Evolutionary conservation across 2,329 filamentous ascomycete species (phyloP).

Genomic region (Microdochium paspali): DNA sequence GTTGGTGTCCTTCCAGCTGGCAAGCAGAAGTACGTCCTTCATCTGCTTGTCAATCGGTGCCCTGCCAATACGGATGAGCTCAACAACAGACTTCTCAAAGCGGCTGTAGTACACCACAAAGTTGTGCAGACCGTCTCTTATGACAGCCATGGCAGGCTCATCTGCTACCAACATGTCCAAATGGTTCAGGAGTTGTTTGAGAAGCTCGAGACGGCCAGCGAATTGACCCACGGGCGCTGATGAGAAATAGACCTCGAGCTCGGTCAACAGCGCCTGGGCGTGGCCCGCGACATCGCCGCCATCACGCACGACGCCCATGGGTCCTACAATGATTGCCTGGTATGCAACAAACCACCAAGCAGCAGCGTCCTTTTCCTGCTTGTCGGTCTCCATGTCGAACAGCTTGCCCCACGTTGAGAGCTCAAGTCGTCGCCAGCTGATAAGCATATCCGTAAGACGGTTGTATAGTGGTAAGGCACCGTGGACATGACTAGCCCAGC

Average conservation of each 20-base stretch:
- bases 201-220: conserved; percentile 58
- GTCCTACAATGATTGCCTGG: conserved; percentile 72
- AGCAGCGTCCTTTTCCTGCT: conserved; percentile 67
- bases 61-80: conserved; percentile 59
- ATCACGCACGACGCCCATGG: conserved; percentile 54
- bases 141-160: conserved; percentile 43
- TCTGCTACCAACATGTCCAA: conserved; percentile 52
- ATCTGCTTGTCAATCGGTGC: conserved; percentile 78
- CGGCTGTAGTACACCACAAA: conserved; percentile 68
- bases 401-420: conserved; percentile 85
- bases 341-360: conserved; percentile 98
- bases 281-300: conserved; percentile 53
- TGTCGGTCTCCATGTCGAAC: conserved; percentile 73
- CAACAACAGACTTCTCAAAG: conserved; percentile 57
- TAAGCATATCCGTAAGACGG: conserved; percentile 67
- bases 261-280: conserved; percentile 59
- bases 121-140: conserved; percentile 61
- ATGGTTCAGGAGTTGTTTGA: conserved; percentile 57
- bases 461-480: conserved; percentile 64
- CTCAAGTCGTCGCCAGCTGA: conserved; percentile 85
- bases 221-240: conserved; percentile 78
- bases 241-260: conserved; percentile 69
- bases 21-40: conserved; percentile 84
- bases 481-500: conserved; percentile 75
- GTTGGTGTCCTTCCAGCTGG: conserved; percentile 97